Conservation (phyloP, 2,329 filamentous ascomycete species). For the Orbilia quercus region DNA sequence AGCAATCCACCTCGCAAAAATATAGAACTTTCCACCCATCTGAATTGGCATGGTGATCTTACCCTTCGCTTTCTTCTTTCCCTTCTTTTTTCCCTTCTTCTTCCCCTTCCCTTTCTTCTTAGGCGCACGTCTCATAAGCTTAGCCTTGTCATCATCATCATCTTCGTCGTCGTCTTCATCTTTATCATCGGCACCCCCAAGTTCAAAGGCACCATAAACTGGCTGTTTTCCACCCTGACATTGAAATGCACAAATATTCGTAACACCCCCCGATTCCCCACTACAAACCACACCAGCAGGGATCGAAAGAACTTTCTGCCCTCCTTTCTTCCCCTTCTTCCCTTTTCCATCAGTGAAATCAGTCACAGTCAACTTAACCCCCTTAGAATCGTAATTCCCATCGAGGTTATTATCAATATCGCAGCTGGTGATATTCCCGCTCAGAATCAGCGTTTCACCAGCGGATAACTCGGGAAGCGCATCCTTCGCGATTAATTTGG, state of each 20-base stretch:
- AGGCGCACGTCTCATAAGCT: background rate
- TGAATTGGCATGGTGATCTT: background rate
- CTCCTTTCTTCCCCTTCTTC: background rate
- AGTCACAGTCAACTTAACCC: background rate
- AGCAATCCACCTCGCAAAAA: too few relatives aligned
- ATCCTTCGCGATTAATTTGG: slow-evolving; percentile 1
- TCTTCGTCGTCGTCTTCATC: background rate
- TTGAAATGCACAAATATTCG: slow-evolving; percentile 10
- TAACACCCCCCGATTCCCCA: slow-evolving; percentile 1
- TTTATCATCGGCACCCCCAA: background rate
- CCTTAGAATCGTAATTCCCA: slow-evolving; percentile 1
- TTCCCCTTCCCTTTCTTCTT: background rate
- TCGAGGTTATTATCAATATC: slow-evolving; percentile 18
- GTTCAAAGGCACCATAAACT: slow-evolving; percentile 3
- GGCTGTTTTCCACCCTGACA: slow-evolving; percentile 3
- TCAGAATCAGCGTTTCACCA: slow-evolving; percentile 7
- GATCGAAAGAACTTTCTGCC: slow-evolving; percentile 1
- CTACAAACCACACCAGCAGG: background rate
- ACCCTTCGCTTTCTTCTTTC: slow-evolving; percentile 1
- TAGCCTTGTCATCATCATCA: background rate
- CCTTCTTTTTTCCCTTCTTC: background rate
- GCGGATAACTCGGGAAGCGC: slow-evolving; percentile 4
- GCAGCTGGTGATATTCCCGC: slow-evolving; percentile 1
- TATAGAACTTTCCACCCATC: background rate
- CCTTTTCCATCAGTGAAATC: background rate